phyloP scores from a whole-genome alignment of 1,284 basidiomycete genomes.

The Tetrapyrgos nigripes region DNA sequence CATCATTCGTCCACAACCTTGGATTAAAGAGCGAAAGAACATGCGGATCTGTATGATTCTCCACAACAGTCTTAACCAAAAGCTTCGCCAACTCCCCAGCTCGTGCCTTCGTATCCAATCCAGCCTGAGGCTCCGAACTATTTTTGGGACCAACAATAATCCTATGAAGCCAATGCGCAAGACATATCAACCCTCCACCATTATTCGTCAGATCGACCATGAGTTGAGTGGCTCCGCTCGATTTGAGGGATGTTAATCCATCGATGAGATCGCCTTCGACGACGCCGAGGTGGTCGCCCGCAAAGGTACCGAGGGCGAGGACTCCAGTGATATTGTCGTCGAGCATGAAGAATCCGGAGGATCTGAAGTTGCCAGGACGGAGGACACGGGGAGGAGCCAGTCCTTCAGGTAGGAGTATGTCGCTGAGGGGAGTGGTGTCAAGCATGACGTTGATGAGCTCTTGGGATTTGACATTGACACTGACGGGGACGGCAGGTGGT shows the following conservation, averaged over 20 bases:
- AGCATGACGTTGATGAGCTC: slow-evolving; percentile 47
- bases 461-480: too few relatives aligned
- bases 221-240: slow-evolving; percentile 55
- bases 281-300: slow-evolving; percentile 45
- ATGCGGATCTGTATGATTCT: slow-evolving; percentile 50
- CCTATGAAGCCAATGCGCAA: slow-evolving; percentile 51
- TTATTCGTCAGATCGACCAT: slow-evolving; percentile 71
- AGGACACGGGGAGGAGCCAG: slow-evolving; percentile 47
- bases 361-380: slow-evolving; percentile 51
- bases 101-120: slow-evolving; percentile 58
- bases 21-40: slow-evolving; percentile 56
- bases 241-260: slow-evolving; percentile 57
- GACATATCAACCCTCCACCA: slow-evolving; percentile 67
- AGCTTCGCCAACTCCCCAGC: slow-evolving; percentile 57
- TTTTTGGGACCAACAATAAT: slow-evolving; percentile 51
- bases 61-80: slow-evolving; percentile 50
- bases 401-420: slow-evolving; percentile 56
- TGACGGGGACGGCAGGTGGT: slow-evolving; percentile 7
- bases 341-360: slow-evolving; percentile 60
- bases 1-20: slow-evolving; percentile 54
- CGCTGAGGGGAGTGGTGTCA: slow-evolving; percentile 50
- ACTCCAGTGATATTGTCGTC: slow-evolving; percentile 62
- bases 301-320: slow-evolving; percentile 65
- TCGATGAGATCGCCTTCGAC: slow-evolving; percentile 52
- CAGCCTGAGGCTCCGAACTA: slow-evolving; percentile 62